A percentile compares a stretch with the other conserved stretches of the same genome.
Evolutionary conservation across 1,139 yeast genomes (phyloP).

Genomic region (Candida sanyaensis): DNA sequence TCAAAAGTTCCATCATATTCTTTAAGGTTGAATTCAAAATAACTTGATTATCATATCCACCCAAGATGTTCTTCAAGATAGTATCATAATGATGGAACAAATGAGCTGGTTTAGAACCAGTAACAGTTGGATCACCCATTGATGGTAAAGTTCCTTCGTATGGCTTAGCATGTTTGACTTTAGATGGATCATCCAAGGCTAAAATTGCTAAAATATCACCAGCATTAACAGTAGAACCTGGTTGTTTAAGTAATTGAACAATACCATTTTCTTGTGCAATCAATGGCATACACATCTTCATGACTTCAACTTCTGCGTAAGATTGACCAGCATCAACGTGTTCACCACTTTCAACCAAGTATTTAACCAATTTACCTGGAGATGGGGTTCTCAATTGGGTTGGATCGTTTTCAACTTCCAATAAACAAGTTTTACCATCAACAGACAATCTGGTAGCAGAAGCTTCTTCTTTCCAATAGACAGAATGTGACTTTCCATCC

Average conservation of each 20-base stretch:
- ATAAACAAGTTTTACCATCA: constrained; percentile 89
- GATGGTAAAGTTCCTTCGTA: constrained; percentile 93
- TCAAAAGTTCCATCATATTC: constrained; percentile 68
- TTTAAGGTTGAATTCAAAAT: constrained; percentile 83
- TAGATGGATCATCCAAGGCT: constrained; percentile 93
- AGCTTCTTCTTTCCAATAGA: constrained; percentile 97
- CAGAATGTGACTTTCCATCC: constrained; percentile 91
- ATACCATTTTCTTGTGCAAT: constrained; percentile 91
- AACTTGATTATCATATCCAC: constrained; percentile 94
- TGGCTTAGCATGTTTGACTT: constrained; percentile 95
- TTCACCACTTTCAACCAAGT: constrained; percentile 92
- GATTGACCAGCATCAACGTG: constrained; percentile 91
- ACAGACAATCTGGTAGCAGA: constrained; percentile 95
- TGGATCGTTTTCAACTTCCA: constrained; percentile 96
- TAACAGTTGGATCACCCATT: constrained; percentile 76
- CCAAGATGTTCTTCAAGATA: constrained; percentile 74
- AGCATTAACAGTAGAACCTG: constrained; percentile 95
- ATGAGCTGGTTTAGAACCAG: constrained; percentile 84
- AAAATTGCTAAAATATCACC: constrained; percentile 96
- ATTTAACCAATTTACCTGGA: constrained; percentile 96
- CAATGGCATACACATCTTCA: constrained; percentile 97
- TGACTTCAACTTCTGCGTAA: constrained; percentile 97
- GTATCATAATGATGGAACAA: constrained; percentile 59
- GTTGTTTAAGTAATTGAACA: constrained; percentile 91
- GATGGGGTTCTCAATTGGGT: constrained; percentile 98